These are phyloP conservation scores for Calonectria pteridis DNA, from an alignment of 2,329 filamentous ascomycete genomes.

Conservation along the genomic window DNA sequence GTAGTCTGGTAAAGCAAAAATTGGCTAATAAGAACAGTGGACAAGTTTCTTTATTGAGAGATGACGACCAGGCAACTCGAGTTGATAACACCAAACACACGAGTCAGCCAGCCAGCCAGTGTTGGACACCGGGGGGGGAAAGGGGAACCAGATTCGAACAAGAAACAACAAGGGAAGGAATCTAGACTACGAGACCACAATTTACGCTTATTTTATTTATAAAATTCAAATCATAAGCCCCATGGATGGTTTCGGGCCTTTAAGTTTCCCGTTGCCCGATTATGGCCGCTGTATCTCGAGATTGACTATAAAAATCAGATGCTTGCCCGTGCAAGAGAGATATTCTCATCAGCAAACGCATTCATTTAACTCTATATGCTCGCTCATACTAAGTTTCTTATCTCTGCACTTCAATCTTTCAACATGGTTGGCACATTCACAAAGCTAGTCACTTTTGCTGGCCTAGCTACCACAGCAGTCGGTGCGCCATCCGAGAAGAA, in stretches of 20 bases:
- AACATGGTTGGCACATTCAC: not conserved
- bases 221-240: not conserved
- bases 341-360: not conserved
- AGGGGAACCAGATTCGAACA: not conserved
- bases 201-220: no score
- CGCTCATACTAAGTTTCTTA: not conserved
- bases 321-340: not conserved
- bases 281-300: not conserved
- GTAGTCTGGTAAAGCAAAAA: no score
- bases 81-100: not conserved
- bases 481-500: not conserved
- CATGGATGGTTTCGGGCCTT: not conserved
- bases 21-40: not conserved
- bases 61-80: not conserved
- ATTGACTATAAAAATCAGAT: not conserved
- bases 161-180: not conserved
- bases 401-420: not conserved
- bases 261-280: not conserved
- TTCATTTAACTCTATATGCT: not conserved
- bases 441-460: not conserved
- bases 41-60: not conserved
- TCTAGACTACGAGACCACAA: not conserved
- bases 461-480: not conserved
- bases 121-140: not conserved
- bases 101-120: not conserved